A percentile compares a stretch with the other conserved stretches of the same genome.
Evolutionary conservation across 176 grass and related monocot genomes (phyloP).

Genomic region (Oryza longistaminata): DNA sequence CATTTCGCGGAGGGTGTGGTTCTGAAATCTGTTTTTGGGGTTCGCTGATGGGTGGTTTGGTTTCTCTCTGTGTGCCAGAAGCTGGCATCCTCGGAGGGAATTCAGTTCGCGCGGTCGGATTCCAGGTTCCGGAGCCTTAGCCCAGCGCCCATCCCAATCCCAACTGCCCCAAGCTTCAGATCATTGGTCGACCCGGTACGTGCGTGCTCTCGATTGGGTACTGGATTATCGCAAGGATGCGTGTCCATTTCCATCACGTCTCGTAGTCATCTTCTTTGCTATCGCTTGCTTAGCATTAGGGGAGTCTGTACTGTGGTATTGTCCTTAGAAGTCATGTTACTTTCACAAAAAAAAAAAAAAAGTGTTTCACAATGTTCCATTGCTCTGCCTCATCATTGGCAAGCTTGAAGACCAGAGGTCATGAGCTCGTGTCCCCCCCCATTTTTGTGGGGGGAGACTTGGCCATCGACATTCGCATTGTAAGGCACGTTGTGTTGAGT

Average conservation of each 20-base stretch:
- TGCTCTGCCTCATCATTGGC: neutral
- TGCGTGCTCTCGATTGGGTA: neutral
- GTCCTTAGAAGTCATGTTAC: neutral
- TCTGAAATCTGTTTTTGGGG: neutral
- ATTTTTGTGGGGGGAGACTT: neutral
- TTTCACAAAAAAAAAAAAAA: neutral
- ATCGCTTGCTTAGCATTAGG: neutral
- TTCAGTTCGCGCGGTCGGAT: conserved; percentile 11
- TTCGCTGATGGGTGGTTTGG: conserved; percentile 37
- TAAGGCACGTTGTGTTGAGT: neutral
- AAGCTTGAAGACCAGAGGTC: neutral
- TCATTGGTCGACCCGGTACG: conserved; percentile 50
- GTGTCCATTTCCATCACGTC: conserved; percentile 18
- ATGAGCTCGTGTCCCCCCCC: neutral
- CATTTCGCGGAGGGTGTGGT: neutral
- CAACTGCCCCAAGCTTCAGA: conserved; percentile 37
- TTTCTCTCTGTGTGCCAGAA: conserved; percentile 19
- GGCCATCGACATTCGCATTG: neutral
- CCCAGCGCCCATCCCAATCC: conserved; percentile 47
- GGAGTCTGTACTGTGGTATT: neutral
- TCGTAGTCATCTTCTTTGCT: neutral
- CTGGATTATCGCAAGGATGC: neutral
- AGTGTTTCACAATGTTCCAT: neutral
- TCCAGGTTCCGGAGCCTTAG: conserved; percentile 43
- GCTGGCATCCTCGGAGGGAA: neutral